Percentiles rank a stretch among this genome's conserved stretches.
phyloP scores from a whole-genome alignment of 805 yeast species.

The Pichia thaimueangensis region DNA sequence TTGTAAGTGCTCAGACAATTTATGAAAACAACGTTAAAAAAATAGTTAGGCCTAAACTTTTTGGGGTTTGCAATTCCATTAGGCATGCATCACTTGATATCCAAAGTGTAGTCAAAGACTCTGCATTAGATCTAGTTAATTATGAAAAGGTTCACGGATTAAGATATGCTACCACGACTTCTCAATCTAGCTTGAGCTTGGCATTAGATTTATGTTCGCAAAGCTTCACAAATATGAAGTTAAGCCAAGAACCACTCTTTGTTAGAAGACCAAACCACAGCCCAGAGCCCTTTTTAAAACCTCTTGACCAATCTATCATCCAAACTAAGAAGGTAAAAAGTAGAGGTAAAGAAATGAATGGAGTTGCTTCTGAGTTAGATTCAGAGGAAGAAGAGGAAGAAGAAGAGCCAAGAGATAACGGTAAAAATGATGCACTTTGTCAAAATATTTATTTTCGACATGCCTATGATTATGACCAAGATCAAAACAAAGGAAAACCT shows the following conservation, averaged over 20 bases:
- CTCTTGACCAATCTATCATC: not conserved
- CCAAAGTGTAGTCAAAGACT: not conserved
- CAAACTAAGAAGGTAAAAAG: not conserved
- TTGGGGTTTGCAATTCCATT: slow-evolving; percentile 1
- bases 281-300: not conserved
- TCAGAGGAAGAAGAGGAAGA: not conserved
- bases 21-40: slow-evolving; percentile 1
- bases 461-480: not conserved
- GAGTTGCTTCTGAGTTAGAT: not conserved
- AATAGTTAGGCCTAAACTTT: slow-evolving; percentile 1
- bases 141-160: no score
- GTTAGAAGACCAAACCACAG: not conserved
- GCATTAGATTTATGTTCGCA: not conserved
- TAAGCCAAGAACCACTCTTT: not conserved
- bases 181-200: not conserved
- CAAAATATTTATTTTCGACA: not conserved
- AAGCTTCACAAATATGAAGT: not conserved
- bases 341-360: not conserved
- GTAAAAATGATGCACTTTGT: no score
- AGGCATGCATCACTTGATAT: not conserved
- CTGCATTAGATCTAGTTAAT: not conserved
- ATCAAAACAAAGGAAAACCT: not conserved
- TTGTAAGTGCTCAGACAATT: not conserved
- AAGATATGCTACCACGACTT: no score
- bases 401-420: not conserved